A percentile compares a stretch with the other conserved stretches of the same genome.
These are phyloP conservation scores for barrel medic (Medicago truncatula) DNA, from an alignment of 306 rosid genomes.

Conservation along the genomic window MtrunA17r5.0-ANR NC_053044.1:614001-614500, in stretches of 20 bases:
- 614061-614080: constrained; percentile 29
- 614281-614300: constrained; percentile 4
- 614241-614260: not conserved
- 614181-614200: constrained; percentile 54
- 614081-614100: constrained; percentile 71
- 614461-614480: constrained; percentile 43
- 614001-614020: not conserved
- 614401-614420: constrained; percentile 46
- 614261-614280: constrained; percentile 15
- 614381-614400: constrained; percentile 55
- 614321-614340: not conserved
- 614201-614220: constrained; percentile 34
- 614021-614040: constrained; percentile 5
- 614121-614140: constrained; percentile 89
- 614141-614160: constrained; percentile 81
- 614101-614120: constrained; percentile 78
- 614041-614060: constrained; percentile 5
- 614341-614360: constrained; percentile 55
- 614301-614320: constrained; percentile 17
- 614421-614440: constrained; percentile 75
- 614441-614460: constrained; percentile 47
- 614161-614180: constrained; percentile 70
- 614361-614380: constrained; percentile 82
- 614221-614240: not conserved
- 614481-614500: not conserved